A percentile compares a stretch with the other conserved stretches of the same genome.
Conservation (phyloP, 331 rosid genomes). For the Erythrophleum ivorense region DNA sequence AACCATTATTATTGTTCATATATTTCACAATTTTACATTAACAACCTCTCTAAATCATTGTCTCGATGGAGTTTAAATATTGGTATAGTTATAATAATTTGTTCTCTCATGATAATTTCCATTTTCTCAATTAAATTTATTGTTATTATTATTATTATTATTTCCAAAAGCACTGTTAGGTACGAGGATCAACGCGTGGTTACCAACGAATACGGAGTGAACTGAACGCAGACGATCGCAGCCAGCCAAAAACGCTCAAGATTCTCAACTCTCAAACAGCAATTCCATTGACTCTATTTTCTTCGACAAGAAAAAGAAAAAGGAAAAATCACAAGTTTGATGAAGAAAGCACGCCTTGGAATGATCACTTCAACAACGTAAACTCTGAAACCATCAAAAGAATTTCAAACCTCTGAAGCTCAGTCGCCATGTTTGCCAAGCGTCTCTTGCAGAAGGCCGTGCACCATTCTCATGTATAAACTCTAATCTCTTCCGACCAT, state of each 20-base stretch:
- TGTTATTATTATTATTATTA: too few relatives aligned
- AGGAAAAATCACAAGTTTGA: background rate
- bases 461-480: constrained; percentile 18
- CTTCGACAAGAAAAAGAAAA: background rate
- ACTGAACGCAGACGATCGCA: background rate
- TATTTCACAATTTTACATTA: too few relatives aligned
- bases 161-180: too few relatives aligned
- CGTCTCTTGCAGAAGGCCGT: constrained; percentile 20
- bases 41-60: too few relatives aligned
- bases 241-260: background rate
- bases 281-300: background rate
- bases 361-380: background rate
- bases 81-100: too few relatives aligned
- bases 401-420: constrained; percentile 4
- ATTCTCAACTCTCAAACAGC: background rate
- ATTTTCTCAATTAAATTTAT: too few relatives aligned
- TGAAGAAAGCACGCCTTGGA: constrained; percentile 2
- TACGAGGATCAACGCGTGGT: background rate
- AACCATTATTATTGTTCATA: too few relatives aligned
- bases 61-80: too few relatives aligned
- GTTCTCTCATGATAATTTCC: too few relatives aligned
- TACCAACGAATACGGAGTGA: background rate
- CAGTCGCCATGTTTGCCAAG: constrained; percentile 9
- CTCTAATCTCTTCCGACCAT: background rate
- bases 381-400: constrained; percentile 2